These are phyloP conservation scores for Pisolithus sp. DNA, from an alignment of 768 basidiomycete species.

Conservation along the genomic window DNA sequence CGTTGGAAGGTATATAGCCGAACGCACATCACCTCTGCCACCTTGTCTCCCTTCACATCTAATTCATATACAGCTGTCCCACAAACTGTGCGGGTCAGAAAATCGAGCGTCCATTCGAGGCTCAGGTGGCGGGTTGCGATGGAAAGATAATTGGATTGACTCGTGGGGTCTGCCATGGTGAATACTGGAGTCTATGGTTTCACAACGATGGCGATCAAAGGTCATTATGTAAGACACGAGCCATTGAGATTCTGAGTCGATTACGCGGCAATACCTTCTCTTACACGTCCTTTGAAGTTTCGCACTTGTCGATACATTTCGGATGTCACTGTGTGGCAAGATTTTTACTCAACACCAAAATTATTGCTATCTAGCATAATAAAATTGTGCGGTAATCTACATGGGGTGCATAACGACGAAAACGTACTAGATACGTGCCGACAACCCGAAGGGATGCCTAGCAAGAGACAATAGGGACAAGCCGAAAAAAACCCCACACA, in stretches of 20 bases:
- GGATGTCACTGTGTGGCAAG: too few relatives aligned
- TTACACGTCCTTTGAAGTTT: too few relatives aligned
- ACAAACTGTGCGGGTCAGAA: conserved; percentile 47
- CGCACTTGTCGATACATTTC: too few relatives aligned
- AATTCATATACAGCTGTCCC: conserved; percentile 66
- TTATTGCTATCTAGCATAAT: conserved; percentile 14
- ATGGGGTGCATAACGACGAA: conserved; percentile 24
- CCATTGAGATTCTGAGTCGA: too few relatives aligned
- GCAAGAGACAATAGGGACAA: conserved; percentile 2
- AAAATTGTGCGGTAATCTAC: conserved; percentile 30
- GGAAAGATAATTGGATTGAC: conserved; percentile 73
- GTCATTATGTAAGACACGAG: too few relatives aligned
- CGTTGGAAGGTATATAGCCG: not conserved
- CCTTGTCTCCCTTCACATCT: conserved; percentile 43
- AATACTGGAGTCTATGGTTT: too few relatives aligned
- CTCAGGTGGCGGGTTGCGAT: conserved; percentile 60
- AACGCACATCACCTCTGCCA: conserved; percentile 56
- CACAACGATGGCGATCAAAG: too few relatives aligned
- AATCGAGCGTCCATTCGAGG: conserved; percentile 79
- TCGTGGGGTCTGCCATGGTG: conserved; percentile 48
- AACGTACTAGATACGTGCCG: conserved; percentile 16
- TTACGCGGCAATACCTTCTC: too few relatives aligned
- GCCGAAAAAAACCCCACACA: conserved; percentile 7
- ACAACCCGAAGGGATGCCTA: not conserved
- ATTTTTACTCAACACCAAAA: not conserved